A percentile compares a stretch with the other conserved stretches of the same genome.
These are phyloP conservation scores for Xerocomus nothofagi DNA, from an alignment of 1,284 basidiomycete genomes.

Conservation along the genomic window DNA sequence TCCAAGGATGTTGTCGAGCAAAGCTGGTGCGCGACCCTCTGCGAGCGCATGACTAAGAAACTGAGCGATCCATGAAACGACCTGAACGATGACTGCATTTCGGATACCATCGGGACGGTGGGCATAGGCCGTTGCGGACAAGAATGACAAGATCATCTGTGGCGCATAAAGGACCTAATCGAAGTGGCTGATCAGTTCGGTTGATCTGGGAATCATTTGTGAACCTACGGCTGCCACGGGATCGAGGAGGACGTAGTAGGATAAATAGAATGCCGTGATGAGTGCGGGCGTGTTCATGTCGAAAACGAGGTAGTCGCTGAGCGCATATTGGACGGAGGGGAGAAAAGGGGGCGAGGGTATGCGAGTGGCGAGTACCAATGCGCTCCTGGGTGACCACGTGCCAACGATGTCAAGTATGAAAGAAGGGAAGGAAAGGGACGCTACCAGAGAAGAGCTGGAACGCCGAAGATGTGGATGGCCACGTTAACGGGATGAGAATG, in stretches of 20 bases:
- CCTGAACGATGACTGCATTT: slow-evolving; percentile 54
- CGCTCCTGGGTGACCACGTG: slow-evolving; percentile 51
- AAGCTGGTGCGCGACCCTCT: slow-evolving; percentile 81
- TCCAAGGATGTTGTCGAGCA: slow-evolving; percentile 82
- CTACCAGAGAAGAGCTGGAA: slow-evolving; percentile 81
- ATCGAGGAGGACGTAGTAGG: slow-evolving; percentile 78
- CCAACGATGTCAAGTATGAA: slow-evolving; percentile 4
- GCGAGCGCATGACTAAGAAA: slow-evolving; percentile 83
- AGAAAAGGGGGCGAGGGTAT: slow-evolving; percentile 57
- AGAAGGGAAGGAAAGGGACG: slow-evolving; percentile 26
- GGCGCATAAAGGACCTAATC: slow-evolving; percentile 63
- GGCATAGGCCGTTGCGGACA: slow-evolving; percentile 58
- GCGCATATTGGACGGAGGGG: slow-evolving; percentile 49
- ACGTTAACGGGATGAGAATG: slow-evolving; percentile 81
- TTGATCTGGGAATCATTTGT: background rate
- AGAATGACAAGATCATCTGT: slow-evolving; percentile 51
- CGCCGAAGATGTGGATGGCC: slow-evolving; percentile 78
- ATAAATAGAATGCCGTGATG: slow-evolving; percentile 54
- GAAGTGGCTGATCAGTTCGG: background rate
- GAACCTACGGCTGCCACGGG: slow-evolving; percentile 76
- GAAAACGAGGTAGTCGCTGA: slow-evolving; percentile 68
- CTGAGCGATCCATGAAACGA: slow-evolving; percentile 76
- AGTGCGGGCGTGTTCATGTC: slow-evolving; percentile 67
- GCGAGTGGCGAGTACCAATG: slow-evolving; percentile 54
- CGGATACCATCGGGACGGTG: slow-evolving; percentile 46